These are phyloP conservation scores for Yarrowia galli DNA, from an alignment of 1,139 yeast genomes.

Conservation along the genomic window DNA sequence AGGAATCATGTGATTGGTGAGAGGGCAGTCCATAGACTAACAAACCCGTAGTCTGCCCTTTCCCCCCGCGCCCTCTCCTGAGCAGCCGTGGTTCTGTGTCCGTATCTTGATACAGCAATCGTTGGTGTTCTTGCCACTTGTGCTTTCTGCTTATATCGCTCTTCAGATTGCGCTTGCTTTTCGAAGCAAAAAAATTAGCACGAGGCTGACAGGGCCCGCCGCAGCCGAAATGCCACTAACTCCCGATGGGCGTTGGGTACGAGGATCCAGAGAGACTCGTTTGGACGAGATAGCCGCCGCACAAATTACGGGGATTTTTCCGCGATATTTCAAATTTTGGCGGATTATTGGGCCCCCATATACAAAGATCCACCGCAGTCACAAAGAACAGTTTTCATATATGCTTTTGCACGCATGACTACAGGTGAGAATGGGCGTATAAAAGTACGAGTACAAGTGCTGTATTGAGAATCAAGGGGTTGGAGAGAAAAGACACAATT, in stretches of 20 bases:
- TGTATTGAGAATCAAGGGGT: too few relatives aligned
- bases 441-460: too few relatives aligned
- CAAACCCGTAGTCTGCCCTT: not conserved
- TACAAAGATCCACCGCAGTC: not conserved
- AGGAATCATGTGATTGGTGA: not conserved
- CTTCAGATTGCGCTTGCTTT: conserved; percentile 6
- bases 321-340: not conserved
- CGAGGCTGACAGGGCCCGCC: conserved; percentile 7
- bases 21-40: not conserved
- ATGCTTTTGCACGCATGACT: conserved; percentile 4
- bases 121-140: not conserved
- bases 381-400: conserved; percentile 7
- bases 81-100: not conserved
- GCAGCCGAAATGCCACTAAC: not conserved
- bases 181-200: conserved; percentile 5
- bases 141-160: conserved; percentile 1
- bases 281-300: not conserved
- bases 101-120: not conserved
- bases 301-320: not conserved
- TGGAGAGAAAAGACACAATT: not conserved
- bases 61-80: not conserved
- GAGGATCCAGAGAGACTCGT: not conserved
- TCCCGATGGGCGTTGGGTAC: not conserved
- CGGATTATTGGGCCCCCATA: not conserved
- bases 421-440: conserved; percentile 10